Base-by-base conservation (phyloP, 1,284 basidiomycete species). In the Tilletiopsis washingtonensis region DNA sequence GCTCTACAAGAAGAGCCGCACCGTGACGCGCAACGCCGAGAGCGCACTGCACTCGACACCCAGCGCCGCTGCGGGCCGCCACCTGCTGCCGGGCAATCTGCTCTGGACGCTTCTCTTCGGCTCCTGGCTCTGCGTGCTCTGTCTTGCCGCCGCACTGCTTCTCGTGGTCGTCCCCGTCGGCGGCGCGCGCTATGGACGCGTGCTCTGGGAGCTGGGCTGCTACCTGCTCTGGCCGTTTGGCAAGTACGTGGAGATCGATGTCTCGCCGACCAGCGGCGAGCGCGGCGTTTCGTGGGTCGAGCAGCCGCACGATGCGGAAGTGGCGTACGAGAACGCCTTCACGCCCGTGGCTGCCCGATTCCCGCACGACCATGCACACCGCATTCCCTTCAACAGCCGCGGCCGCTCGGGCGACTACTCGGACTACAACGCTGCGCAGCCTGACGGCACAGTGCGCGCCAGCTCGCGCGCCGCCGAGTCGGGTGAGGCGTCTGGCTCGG, bases 191-290 rank as follows among this genome's bases (percentile, higher is more conserved):
- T 98, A 96, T 70, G 83, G 88, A 2, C 82, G 81, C n/a, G 81
- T 97, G 19, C 77, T 94, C 2, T 90, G 84, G 67, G 94, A 93
- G 20, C 77, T 98, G 11, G 91, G 88, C 1, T 93, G 90, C 84
- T 99, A 99, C 74, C 81, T 98, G 50, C 81, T 84, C 29, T 98
- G 94, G 94, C 94, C 94, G 1, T 99, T 99, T 73, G 93, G 73
- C 89, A 97, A 97, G 74, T 99, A 97, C 69, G 89, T 99, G 51
- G 91, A 97, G 74, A 88, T 91, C 4, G 70, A 73, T 37, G 59
- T 85, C 49, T 54, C 59, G 45, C 56, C 65, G 17, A 47, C 55
- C 38, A 62, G 59, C 25, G 59, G 54, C 17, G 60, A 71, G 19
- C 63, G 67, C n/a, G 20, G 25, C 14, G 25, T 14, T 11, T 19